Evolutionary conservation across 306 rosid genomes (phyloP), one percentile per base, ranked within the genome.

Genomic region (Hippophae tibetana): DNA sequence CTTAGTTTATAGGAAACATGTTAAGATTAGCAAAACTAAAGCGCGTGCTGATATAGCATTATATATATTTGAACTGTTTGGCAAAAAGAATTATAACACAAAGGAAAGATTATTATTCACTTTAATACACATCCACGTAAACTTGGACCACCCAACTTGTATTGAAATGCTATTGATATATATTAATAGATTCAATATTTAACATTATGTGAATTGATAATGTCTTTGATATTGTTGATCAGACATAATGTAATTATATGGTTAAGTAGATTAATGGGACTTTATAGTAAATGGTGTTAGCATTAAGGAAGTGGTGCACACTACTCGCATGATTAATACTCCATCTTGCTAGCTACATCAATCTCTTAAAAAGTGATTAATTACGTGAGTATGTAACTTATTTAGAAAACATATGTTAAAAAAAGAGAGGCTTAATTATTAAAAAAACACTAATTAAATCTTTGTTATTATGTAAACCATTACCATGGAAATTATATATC

Each of bases 171-270:
- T 64, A 27, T 46, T 54, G 31, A 44, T 64, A 9, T 8, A 1
- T 42, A 57, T 14, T 23, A 44, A 47, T 63, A 26, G 59, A 11
- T 42, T 47, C 42, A 52, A 52, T 40, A 12, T 61, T 38, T n/a
- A 5, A n/a, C 38, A 8, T 8, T 47, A 10, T 27, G 49, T 11
- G n/a, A 25, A 49, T 52, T 40, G 51, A n/a, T 42, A 27, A 44
- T 54, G 25, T 18, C 31, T 46, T 18, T 7, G 14, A 51, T 13
- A 18, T 61, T 43, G 65, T 63, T 67, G 69, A 59, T 70, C 56
- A 13, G 61, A 66, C 63, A 60, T 68, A 67, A 31, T 31, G 38
- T 31, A 31, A 31, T 31, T 31, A 31, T 2, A 31, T 31, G 2
- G 38, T 31, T 31, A 31, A 31, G 38, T 31, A 31, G 38, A 31